Evolutionary conservation across 345 rosid genomes (phyloP).

Genomic region (Triadica sebifera): DNA sequence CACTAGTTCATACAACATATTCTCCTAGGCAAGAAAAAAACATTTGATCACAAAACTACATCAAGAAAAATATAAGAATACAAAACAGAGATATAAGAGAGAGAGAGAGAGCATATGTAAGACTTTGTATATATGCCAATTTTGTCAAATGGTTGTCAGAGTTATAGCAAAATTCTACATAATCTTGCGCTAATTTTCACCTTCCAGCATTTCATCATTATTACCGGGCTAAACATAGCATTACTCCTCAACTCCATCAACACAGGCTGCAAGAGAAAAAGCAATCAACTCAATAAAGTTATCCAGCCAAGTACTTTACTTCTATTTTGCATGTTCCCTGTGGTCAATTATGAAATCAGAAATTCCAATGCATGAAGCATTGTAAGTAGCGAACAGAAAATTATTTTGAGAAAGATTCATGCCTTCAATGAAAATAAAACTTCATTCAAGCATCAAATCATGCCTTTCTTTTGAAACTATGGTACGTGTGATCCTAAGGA

Average conservation of each 20-base stretch:
- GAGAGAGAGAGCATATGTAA: no score
- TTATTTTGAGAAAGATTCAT: background rate
- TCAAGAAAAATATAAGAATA: background rate
- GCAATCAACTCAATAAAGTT: background rate
- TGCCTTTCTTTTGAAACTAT: background rate
- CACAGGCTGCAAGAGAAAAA: conserved; percentile 33
- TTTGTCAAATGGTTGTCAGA: background rate
- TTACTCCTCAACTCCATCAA: conserved; percentile 30
- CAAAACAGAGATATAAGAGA: background rate
- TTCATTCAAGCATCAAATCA: background rate
- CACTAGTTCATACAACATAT: no score
- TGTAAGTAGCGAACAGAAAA: background rate
- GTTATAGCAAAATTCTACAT: conserved; percentile 1
- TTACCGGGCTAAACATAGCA: background rate
- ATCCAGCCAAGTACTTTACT: background rate
- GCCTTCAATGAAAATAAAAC: background rate
- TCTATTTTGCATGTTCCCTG: background rate
- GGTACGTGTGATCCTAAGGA: no score
- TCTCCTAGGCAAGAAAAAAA: background rate
- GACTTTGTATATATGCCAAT: no score
- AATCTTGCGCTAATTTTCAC: background rate
- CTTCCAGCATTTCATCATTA: background rate
- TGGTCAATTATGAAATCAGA: background rate
- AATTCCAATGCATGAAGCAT: background rate
- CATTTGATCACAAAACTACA: background rate